phyloP scores from a whole-genome alignment of 1,139 yeast species.

The Candida neerlandica region DNA sequence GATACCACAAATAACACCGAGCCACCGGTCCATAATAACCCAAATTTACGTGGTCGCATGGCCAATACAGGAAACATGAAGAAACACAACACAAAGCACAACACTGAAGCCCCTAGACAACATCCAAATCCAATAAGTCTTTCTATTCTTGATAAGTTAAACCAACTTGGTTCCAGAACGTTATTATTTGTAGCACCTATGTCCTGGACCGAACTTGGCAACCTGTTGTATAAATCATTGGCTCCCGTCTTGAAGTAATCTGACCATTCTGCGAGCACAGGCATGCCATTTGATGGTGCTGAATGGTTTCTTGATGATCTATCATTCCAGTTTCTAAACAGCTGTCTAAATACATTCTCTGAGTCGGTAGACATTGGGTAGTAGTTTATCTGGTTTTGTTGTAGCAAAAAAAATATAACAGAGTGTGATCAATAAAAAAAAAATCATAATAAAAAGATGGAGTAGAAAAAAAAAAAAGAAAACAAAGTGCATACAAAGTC shows the following conservation, averaged over 20 bases:
- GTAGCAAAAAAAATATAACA: background rate
- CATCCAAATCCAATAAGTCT: conserved; percentile 75
- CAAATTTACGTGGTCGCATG: conserved; percentile 88
- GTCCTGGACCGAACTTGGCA: conserved; percentile 34
- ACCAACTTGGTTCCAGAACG: conserved; percentile 54
- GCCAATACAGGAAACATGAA: conserved; percentile 88
- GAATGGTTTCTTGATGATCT: conserved; percentile 19
- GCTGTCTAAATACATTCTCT: conserved; percentile 46
- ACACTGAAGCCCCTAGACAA: conserved; percentile 72
- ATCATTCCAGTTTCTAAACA: conserved; percentile 44
- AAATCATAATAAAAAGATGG: background rate
- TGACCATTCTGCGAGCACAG: conserved; percentile 46
- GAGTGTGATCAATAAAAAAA: background rate
- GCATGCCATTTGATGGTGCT: conserved; percentile 19
- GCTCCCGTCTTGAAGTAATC: conserved; percentile 49
- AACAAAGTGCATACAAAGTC: background rate
- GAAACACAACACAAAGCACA: conserved; percentile 81
- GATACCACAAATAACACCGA: conserved; percentile 83
- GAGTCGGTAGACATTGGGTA: conserved; percentile 30
- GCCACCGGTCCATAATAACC: conserved; percentile 88
- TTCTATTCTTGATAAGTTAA: conserved; percentile 72
- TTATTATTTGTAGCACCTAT: conserved; percentile 7
- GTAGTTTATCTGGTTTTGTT: background rate
- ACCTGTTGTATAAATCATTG: conserved; percentile 41
- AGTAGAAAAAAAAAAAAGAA: background rate